These are phyloP conservation scores for Blastobotrys americana DNA, from an alignment of 805 yeast genomes.

Conservation along the genomic window DNA sequence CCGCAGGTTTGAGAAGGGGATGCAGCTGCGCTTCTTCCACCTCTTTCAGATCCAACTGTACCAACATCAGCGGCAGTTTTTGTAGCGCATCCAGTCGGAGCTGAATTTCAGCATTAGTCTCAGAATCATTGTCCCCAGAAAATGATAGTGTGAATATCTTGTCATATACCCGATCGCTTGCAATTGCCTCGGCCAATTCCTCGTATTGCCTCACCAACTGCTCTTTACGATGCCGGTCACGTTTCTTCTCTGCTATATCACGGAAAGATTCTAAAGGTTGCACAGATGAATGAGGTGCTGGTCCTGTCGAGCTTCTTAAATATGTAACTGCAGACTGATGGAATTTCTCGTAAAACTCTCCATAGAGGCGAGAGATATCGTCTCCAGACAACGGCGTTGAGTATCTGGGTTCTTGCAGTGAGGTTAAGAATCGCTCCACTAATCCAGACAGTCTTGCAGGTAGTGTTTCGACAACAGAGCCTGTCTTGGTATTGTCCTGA, in stretches of 20 bases:
- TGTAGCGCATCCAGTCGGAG: constrained; percentile 26
- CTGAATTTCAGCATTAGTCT: constrained; percentile 20
- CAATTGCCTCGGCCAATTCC: constrained; percentile 32
- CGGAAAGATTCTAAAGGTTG: constrained; percentile 30
- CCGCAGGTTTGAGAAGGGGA: constrained; percentile 14
- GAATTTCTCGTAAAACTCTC: constrained; percentile 33
- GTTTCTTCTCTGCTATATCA: constrained; percentile 29
- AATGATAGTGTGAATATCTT: constrained; percentile 30
- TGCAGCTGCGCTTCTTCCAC: constrained; percentile 12
- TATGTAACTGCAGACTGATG: constrained; percentile 24
- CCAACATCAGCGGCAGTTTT: constrained; percentile 23
- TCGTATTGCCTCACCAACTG: constrained; percentile 20
- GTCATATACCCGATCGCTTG: constrained; percentile 31
- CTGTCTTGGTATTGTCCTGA: constrained; percentile 5
- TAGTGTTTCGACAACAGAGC: constrained; percentile 5
- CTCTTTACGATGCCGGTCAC: constrained; percentile 23
- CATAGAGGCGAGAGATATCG: constrained; percentile 35
- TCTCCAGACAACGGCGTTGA: constrained; percentile 32
- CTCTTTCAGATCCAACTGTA: constrained; percentile 27
- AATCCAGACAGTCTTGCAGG: constrained; percentile 15
- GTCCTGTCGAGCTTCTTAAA: constrained; percentile 5
- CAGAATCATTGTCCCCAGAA: constrained; percentile 25
- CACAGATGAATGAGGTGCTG: constrained; percentile 12
- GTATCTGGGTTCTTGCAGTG: constrained; percentile 34
- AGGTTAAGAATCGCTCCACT: constrained; percentile 23